Base-by-base conservation (phyloP, 1,284 basidiomycete species). In the Apiotrichum gamsii region DNA sequence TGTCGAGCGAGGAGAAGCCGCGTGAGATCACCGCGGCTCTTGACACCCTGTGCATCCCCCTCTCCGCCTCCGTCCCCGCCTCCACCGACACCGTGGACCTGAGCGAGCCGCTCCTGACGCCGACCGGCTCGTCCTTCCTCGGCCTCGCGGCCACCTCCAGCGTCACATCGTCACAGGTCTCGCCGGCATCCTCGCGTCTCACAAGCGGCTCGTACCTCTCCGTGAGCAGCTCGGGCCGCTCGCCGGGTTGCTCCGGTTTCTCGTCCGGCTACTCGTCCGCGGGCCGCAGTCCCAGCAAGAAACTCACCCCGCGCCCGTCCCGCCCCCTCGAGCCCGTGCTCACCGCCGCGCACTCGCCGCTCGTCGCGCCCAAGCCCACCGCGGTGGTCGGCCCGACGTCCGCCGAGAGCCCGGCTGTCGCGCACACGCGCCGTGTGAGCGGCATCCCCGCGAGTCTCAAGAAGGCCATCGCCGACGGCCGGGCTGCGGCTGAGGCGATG, bases 291-390 rank as follows among this genome's bases (percentile, higher is more conserved):
- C n/a, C 25, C 25, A 28, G 11, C 25, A 28, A 6, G 6, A 28
- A 28, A 28, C 25, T 6, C 25, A 28, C 8, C 11, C 8, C 25
- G 25, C 6, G 25, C 25, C 40, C 40, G 8, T 42, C 40, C 20
- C 37, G 41, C 14, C 36, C 49, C 3, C 53, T 54, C 40, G 53
- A 48, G 23, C 53, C 53, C 1, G 46, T 54, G 11, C 43, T 54
- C n/a, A 54, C 53, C 1, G 43, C 53, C 1, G 25, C 43, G 30
- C 44, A 53, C 39, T 43, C 38, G 8, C 38, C 52, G 5, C 33
- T 32, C 36, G 46, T 47, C 13, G 32, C 40, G 14, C 9, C 25
- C n/a, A 20, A 15, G n/a, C 39, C 43, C 16, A 39, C 35, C 5
- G 20, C 39, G 1, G 29, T 30, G 0, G 34, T 39, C 4, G 29